Evolutionary conservation across 2,329 filamentous ascomycete genomes (phyloP).

Genomic region (Fusarium pilosicola): DNA sequence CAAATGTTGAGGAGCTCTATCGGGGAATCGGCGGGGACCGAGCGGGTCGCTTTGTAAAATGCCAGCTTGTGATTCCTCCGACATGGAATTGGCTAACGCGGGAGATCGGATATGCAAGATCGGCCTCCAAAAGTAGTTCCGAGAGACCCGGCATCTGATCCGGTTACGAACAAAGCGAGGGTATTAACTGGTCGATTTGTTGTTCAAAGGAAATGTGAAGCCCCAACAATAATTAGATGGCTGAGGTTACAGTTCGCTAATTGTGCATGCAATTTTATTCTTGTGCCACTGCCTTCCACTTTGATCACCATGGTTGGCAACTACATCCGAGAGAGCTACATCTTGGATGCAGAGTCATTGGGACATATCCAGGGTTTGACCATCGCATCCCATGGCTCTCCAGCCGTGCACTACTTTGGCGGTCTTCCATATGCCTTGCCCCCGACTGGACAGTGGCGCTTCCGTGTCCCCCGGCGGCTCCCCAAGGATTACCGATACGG

Average conservation of each 20-base stretch:
- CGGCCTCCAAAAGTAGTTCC: not conserved
- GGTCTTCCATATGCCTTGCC: not conserved
- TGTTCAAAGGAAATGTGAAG: not conserved
- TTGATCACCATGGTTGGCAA: not conserved
- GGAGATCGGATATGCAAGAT: not conserved
- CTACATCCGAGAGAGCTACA: not conserved
- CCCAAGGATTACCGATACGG: not conserved
- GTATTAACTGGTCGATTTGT: not conserved
- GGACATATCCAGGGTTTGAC: not conserved
- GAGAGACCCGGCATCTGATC: not conserved
- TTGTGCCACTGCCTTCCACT: not conserved
- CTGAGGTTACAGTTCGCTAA: rapidly evolving
- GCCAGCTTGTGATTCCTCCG: not conserved
- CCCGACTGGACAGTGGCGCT: not conserved
- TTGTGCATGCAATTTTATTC: not conserved
- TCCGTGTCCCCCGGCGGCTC: not conserved
- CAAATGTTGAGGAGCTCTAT: not conserved
- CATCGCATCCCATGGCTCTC: not conserved
- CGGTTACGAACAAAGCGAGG: not conserved
- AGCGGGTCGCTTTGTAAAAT: not conserved
- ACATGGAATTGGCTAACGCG: not conserved
- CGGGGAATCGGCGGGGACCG: not conserved
- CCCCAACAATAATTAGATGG: not conserved
- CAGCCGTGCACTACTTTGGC: not conserved
- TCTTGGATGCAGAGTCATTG: not conserved